These are phyloP conservation scores for Nakataea oryzae DNA, from an alignment of 2,329 filamentous ascomycete species.

Conservation along the genomic window DNA sequence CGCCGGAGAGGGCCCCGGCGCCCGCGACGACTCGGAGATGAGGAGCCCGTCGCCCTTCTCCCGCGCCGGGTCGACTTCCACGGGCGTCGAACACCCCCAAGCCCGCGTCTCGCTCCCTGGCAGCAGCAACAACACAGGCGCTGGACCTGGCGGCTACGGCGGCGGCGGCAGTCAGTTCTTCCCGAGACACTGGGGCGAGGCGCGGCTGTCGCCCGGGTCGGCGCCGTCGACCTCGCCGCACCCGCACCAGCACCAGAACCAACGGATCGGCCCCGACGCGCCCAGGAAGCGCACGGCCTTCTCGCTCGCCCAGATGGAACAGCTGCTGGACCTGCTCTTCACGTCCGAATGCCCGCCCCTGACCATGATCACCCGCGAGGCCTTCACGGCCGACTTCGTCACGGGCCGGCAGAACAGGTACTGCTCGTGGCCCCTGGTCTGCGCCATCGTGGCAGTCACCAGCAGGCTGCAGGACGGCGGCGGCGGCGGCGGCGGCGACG, in stretches of 20 bases:
- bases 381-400: slow-evolving; percentile 33
- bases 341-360: slow-evolving; percentile 40
- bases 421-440: slow-evolving; percentile 32
- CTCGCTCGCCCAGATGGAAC: background rate
- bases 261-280: too few species aligned
- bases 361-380: slow-evolving; percentile 34
- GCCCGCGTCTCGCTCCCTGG: too few species aligned
- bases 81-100: background rate
- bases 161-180: background rate
- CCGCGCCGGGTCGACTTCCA: background rate
- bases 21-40: background rate
- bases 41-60: background rate
- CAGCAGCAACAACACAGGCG: background rate
- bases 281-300: background rate
- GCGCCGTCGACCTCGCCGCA: background rate
- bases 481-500: too few species aligned
- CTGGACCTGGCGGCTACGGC: too few species aligned
- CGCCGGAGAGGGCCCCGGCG: too few species aligned
- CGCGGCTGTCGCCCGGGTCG: background rate
- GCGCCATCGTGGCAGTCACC: slow-evolving; percentile 22
- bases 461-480: background rate
- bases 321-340: slow-evolving; percentile 25
- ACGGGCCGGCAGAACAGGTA: slow-evolving; percentile 27
- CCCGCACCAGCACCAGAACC: background rate
- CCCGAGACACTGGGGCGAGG: background rate